phyloP scores from a whole-genome alignment of 2,329 filamentous ascomycete genomes.

The Hymenoscyphus fructigenus region DNA sequence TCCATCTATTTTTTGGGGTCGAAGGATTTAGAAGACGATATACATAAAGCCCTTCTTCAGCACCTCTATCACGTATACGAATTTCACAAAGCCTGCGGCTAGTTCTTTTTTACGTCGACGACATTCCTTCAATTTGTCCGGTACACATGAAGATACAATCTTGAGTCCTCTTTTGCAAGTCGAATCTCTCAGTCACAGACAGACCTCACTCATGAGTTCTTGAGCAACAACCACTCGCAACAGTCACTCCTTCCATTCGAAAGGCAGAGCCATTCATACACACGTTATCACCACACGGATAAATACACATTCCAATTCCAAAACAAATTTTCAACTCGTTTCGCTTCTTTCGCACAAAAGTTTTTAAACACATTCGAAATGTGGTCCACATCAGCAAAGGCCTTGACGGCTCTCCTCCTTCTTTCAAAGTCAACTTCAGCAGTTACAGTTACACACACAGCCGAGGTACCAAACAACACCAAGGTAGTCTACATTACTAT shows the following conservation, averaged over 20 bases:
- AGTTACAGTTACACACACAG: not conserved
- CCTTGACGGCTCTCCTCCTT: constrained; percentile 24
- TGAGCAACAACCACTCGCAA: constrained; percentile 1
- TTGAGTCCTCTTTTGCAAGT: not conserved
- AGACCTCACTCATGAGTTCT: not conserved
- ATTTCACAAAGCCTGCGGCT: not conserved
- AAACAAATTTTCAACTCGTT: not conserved
- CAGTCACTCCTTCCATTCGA: constrained; percentile 12
- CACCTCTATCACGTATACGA: not conserved
- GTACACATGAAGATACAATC: not conserved
- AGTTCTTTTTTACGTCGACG: not conserved
- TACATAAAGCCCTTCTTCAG: not conserved
- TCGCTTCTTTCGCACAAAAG: constrained; percentile 3
- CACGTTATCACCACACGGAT: constrained; percentile 5
- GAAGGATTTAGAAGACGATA: not conserved
- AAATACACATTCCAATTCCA: not conserved
- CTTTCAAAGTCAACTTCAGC: constrained; percentile 19
- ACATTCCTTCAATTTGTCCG: constrained; percentile 6
- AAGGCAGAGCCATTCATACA: constrained; percentile 14
- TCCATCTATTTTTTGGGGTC: not conserved
- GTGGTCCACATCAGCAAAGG: constrained; percentile 23
- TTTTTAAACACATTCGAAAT: constrained; percentile 14
- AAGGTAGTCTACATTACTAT: constrained; percentile 2
- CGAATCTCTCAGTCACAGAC: not conserved
- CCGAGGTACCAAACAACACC: constrained; percentile 1